Conservation (phyloP, 148 eudicot genomes). For the Rhododendron kiyosumense region DNA sequence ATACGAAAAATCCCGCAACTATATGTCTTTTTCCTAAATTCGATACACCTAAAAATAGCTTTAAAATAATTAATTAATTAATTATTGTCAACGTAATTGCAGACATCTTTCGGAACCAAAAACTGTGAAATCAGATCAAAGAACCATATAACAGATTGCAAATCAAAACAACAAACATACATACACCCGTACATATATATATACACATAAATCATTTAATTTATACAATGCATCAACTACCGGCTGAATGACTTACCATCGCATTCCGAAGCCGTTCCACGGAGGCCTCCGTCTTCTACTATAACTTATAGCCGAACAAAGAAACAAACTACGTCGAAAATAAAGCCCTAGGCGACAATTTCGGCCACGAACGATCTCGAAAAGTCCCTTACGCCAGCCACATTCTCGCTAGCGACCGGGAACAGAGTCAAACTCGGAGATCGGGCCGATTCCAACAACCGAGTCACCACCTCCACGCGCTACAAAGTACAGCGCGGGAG, state of each 20-base stretch:
- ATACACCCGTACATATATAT: no score
- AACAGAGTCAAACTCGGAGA: constrained; percentile 34
- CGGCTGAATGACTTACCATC: constrained; percentile 43
- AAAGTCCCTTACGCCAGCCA: constrained; percentile 26
- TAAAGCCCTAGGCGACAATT: constrained; percentile 50
- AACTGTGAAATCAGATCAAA: constrained; percentile 7
- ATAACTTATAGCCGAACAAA: constrained; percentile 6
- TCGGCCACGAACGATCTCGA: constrained; percentile 23
- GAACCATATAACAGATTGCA: no score
- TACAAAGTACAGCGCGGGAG: not conserved
- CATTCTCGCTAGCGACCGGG: constrained; percentile 42
- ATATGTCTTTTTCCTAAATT: not conserved
- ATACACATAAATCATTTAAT: no score
- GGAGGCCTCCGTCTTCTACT: constrained; percentile 46
- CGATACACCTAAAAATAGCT: not conserved
- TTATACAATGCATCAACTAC: not conserved
- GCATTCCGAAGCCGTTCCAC: constrained; percentile 44
- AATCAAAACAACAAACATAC: not conserved
- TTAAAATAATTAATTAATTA: not conserved
- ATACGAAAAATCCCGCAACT: not conserved
- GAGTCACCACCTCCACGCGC: constrained; percentile 31
- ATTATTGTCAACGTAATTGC: not conserved
- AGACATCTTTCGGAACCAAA: not conserved
- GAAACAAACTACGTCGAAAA: constrained; percentile 3
- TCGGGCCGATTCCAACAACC: constrained; percentile 31